phyloP scores from a whole-genome alignment of 192 early-diverging fungal species.

The Martensiomyces pterosporus region DNA sequence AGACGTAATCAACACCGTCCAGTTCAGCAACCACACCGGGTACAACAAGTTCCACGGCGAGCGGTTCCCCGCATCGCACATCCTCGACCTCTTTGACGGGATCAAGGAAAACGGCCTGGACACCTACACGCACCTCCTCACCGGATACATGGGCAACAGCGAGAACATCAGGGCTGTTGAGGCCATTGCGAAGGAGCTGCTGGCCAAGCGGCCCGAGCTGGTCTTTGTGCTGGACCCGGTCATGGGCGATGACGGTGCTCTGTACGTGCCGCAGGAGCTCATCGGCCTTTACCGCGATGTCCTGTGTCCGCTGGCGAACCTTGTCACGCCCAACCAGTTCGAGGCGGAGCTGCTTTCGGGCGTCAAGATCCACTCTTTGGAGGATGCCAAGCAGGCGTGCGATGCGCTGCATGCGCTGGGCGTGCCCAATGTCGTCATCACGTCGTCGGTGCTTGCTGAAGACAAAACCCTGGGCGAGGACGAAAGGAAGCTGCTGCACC shows the following conservation, averaged over 20 bases:
- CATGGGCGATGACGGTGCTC: conserved; percentile 78
- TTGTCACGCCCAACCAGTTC: conserved; percentile 89
- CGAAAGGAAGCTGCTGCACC: conserved; percentile 36
- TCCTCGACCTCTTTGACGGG: conserved; percentile 68
- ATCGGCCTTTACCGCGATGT: conserved; percentile 73
- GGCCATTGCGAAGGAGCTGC: conserved; percentile 54
- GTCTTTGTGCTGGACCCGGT: conserved; percentile 77
- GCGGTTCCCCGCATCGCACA: conserved; percentile 57
- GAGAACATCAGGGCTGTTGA: conserved; percentile 58
- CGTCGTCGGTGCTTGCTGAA: conserved; percentile 55
- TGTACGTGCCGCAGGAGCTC: conserved; percentile 79
- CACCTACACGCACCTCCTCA: conserved; percentile 75
- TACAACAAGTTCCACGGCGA: conserved; percentile 74
- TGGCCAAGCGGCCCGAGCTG: conserved; percentile 38
- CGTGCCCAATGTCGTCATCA: conserved; percentile 69
- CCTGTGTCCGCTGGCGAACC: conserved; percentile 62
- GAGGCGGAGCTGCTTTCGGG: conserved; percentile 78
- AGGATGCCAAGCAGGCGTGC: conserved; percentile 55
- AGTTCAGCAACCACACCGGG: conserved; percentile 91
- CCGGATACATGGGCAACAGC: conserved; percentile 83
- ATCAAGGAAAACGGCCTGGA: conserved; percentile 70
- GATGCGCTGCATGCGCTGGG: conserved; percentile 64
- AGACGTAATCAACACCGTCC: conserved; percentile 89
- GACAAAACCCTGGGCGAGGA: conserved; percentile 16
- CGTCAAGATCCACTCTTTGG: conserved; percentile 48